These are phyloP conservation scores for Prototheca cutis DNA, from an alignment of 163 green algal species.

Conservation along the genomic window DNA sequence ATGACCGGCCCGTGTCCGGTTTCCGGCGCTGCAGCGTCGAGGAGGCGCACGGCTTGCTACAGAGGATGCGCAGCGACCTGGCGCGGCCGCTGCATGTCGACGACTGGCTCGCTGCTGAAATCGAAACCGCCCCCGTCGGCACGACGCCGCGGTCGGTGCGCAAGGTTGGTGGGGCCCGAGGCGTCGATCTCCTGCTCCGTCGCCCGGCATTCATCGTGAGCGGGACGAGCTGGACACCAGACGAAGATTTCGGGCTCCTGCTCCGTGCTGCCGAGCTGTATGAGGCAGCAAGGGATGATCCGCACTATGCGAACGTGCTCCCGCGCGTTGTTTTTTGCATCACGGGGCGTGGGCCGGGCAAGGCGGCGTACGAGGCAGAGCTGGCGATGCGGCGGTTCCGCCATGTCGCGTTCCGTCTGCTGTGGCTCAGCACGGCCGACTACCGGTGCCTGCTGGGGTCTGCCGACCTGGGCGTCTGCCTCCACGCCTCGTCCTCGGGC, in stretches of 20 bases:
- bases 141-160: constrained; percentile 16
- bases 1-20: constrained; percentile 66
- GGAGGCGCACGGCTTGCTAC: constrained; percentile 52
- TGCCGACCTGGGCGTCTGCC: constrained; percentile 85
- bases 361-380: constrained; percentile 44
- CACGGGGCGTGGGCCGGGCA: constrained; percentile 73
- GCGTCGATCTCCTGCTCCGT: constrained; percentile 9
- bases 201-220: constrained; percentile 78
- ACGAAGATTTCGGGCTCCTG: constrained; percentile 94
- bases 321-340: constrained; percentile 70
- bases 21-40: constrained; percentile 46
- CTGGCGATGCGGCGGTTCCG: constrained; percentile 45
- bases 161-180: background rate
- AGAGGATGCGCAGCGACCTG: constrained; percentile 21
- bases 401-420: constrained; percentile 67
- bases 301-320: constrained; percentile 3
- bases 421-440: constrained; percentile 83
- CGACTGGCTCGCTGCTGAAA: constrained; percentile 19
- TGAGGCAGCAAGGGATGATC: background rate
- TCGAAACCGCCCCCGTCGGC: background rate
- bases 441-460: constrained; percentile 80
- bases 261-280: constrained; percentile 56
- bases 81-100: constrained; percentile 14
- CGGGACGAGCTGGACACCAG: constrained; percentile 92
- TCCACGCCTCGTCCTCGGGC: constrained; percentile 85